Percentiles rank a stretch among this genome's conserved stretches.
Evolutionary conservation across 352 stramenopile genomes (phyloP).

Genomic region (Globisporangium middletonii): DNA sequence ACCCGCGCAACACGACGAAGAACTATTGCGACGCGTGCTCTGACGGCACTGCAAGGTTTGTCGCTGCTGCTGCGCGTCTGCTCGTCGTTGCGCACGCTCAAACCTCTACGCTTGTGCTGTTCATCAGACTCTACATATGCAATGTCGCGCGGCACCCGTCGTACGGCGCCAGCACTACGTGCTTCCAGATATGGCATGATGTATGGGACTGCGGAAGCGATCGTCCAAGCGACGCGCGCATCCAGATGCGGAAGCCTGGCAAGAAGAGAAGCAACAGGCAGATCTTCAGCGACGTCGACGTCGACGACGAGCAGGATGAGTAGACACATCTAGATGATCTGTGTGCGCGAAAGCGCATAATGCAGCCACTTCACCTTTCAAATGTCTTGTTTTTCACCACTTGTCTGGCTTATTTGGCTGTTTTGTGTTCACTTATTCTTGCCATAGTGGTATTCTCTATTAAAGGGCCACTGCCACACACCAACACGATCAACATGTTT

Average conservation of each 20-base stretch:
- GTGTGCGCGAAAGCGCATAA: not conserved
- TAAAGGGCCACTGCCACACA: too few species aligned
- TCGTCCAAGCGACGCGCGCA: not conserved
- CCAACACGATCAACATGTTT: too few species aligned
- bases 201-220: too few species aligned
- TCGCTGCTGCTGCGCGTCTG: not conserved
- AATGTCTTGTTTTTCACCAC: too few species aligned
- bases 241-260: not conserved
- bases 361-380: not conserved
- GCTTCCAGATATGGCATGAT: too few species aligned
- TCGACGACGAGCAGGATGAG: not conserved
- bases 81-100: not conserved
- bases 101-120: not conserved
- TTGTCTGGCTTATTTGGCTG: too few species aligned
- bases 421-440: too few species aligned
- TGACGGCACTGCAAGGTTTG: not conserved
- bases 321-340: not conserved
- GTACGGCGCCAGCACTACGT: not conserved
- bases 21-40: not conserved
- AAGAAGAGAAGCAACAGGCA: not conserved
- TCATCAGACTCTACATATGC: too few species aligned
- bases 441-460: too few species aligned
- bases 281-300: not conserved
- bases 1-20: not conserved
- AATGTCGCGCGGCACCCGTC: not conserved